Evolutionary conservation across 2,329 filamentous ascomycete genomes (phyloP).

Genomic region (Phoma sp.): DNA sequence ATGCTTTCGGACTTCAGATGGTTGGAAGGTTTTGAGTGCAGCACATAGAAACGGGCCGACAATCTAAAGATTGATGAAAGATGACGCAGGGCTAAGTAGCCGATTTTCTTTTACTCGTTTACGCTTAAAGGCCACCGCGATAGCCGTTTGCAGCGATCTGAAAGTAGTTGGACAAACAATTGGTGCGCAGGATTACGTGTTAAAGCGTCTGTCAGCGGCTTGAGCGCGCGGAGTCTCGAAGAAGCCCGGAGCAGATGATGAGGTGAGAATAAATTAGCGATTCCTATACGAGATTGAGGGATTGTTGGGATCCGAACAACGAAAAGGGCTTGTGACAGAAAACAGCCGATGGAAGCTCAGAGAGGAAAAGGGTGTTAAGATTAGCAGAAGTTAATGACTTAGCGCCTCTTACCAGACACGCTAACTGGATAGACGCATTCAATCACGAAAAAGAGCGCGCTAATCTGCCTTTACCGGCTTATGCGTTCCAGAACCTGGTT

Average conservation of each 20-base stretch:
- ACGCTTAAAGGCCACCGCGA: not conserved
- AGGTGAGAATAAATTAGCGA: slow-evolving; percentile 7
- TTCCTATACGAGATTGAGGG: slow-evolving; percentile 14
- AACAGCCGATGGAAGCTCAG: slow-evolving; percentile 18
- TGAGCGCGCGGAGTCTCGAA: slow-evolving; percentile 3
- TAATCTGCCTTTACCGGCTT: slow-evolving; percentile 18
- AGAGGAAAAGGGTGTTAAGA: slow-evolving; percentile 26
- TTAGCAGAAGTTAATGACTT: slow-evolving; percentile 37
- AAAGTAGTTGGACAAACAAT: not conserved
- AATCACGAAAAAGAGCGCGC: slow-evolving; percentile 33
- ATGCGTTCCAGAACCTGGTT: slow-evolving; percentile 21
- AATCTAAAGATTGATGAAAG: not conserved
- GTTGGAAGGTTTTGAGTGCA: slow-evolving; percentile 2
- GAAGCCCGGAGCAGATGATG: not conserved
- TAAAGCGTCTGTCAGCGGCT: not conserved
- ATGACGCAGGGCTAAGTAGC: not conserved
- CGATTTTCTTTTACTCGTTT: not conserved
- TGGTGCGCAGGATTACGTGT: slow-evolving; percentile 3
- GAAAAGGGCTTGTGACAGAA: slow-evolving; percentile 15
- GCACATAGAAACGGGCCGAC: slow-evolving; percentile 15
- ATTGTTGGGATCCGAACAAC: slow-evolving; percentile 15
- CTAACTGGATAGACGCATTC: slow-evolving; percentile 39
- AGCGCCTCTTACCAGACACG: slow-evolving; percentile 19
- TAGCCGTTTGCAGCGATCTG: not conserved
- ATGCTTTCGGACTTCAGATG: not conserved